Evolutionary conservation across 2,329 filamentous ascomycete species (phyloP), one percentile per base, ranked within the genome.

Genomic region (Botrytis cinerea): DNA sequence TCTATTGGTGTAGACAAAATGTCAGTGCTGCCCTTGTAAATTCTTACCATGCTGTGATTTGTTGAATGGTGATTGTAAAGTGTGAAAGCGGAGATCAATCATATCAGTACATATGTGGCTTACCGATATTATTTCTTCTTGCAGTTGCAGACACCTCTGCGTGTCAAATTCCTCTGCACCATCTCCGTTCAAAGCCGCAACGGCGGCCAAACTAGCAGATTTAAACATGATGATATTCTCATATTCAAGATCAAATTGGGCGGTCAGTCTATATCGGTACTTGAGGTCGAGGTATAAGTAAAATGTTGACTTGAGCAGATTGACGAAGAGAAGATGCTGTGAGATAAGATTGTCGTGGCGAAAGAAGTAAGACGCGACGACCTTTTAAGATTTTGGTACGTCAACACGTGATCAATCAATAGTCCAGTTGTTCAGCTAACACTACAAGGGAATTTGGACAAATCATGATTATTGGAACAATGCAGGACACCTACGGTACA

Each of bases 41-140:
- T 16, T 43, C 16, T 32, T 66, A 6, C n/a, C n/a, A 45, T 25
- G 59, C 35, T 43, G 32, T 57, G 66, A 69, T 69, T 69, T 69
- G 66, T 40, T 57, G n/a, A 57, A 18, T 57, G n/a, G n/a, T 45
- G 20, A 32, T 8, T 43, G 48, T 43, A 35, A 25, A 54, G 22
- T 40, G 4, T 43, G 25, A 43, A 28, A 40, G 35, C 35, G 35
- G 35, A 35, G 16, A 22, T 10, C 4, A 28, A 35, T n/a, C 25
- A 54, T n/a, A 67, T 67, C 35, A 57, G 51, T 32, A 28, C n/a
- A 43, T 28, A 1, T 69, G n/a, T 28, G 40, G 20, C 73, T 69
- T 76, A 78, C 77, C 74, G 75, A 77, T 8, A 77, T 54, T 38
- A 77, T 57, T 38, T 73, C 38, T 16, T 73, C 63, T 54, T 75